Percentiles rank a stretch among this genome's conserved stretches.
phyloP scores from a whole-genome alignment of 495 filamentous ascomycete genomes.

The Coniosporium apollinis region DNA sequence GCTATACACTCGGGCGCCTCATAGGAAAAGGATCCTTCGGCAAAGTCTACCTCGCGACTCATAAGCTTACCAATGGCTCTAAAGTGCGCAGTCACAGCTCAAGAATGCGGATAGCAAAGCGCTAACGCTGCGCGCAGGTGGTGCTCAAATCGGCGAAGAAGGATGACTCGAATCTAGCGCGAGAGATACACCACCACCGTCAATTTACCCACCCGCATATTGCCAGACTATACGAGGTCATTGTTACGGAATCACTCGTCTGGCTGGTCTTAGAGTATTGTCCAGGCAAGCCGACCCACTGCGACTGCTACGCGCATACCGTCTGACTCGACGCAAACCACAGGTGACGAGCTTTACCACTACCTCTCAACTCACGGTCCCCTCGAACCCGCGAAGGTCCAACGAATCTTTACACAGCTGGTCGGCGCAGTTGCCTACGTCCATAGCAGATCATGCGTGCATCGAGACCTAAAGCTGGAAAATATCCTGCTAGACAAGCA shows the following conservation, averaged over 20 bases:
- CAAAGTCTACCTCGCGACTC: constrained; percentile 90
- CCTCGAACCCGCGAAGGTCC: constrained; percentile 72
- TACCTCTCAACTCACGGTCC: constrained; percentile 78
- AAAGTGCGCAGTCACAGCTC: constrained; percentile 61
- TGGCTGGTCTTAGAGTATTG: constrained; percentile 97
- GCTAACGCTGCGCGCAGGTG: constrained; percentile 40
- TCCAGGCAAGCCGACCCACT: constrained; percentile 44
- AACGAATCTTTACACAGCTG: constrained; percentile 88
- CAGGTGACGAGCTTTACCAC: constrained; percentile 94
- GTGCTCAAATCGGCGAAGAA: constrained; percentile 96
- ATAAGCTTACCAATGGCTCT: constrained; percentile 96
- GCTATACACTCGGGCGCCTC: constrained; percentile 77
- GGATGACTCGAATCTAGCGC: constrained; percentile 83
- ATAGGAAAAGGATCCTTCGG: constrained; percentile 97
- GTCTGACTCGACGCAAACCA: neutral
- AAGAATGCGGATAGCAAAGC: neutral
- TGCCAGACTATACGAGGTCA: constrained; percentile 89
- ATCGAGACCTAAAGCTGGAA: constrained; percentile 91
- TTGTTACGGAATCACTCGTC: constrained; percentile 84
- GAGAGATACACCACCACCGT: constrained; percentile 95
- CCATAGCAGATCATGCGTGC: constrained; percentile 87
- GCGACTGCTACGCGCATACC: neutral
- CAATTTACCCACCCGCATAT: constrained; percentile 98
- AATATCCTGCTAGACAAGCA: constrained; percentile 95
- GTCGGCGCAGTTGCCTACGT: constrained; percentile 93